A percentile compares a stretch with the other conserved stretches of the same genome.
Evolutionary conservation across 2,329 filamentous ascomycete genomes (phyloP).

Genomic region (Talaromyces sp.): DNA sequence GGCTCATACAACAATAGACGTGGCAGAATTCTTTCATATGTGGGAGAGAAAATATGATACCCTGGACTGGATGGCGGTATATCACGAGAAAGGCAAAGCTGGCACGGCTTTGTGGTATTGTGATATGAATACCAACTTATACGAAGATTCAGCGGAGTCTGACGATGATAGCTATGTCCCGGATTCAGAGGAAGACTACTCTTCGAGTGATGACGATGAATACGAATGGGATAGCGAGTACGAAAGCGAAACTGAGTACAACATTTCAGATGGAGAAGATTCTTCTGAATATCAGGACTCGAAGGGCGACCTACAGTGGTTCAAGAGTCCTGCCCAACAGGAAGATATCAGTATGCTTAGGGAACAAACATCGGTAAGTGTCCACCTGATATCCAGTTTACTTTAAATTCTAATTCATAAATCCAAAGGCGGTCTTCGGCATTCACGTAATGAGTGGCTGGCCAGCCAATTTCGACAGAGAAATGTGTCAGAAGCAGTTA

Average conservation of each 20-base stretch:
- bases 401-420: background rate
- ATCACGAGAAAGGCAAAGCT: background rate
- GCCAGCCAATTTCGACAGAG: constrained; percentile 1
- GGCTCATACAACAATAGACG: constrained; percentile 3
- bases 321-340: background rate
- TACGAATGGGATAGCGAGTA: constrained; percentile 11
- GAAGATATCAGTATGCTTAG: background rate
- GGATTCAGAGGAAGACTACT: background rate
- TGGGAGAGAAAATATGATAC: constrained; percentile 7
- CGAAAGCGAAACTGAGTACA: constrained; percentile 6
- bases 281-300: background rate
- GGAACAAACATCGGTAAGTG: background rate
- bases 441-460: constrained; percentile 7
- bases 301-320: background rate
- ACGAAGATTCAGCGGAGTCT: constrained; percentile 1
- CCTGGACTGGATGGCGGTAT: constrained; percentile 5
- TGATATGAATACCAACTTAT: background rate
- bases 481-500: constrained; percentile 5
- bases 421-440: background rate
- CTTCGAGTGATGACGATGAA: constrained; percentile 5
- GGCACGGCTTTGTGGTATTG: constrained; percentile 2
- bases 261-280: background rate
- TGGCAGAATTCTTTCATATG: background rate
- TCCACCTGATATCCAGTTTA: background rate
- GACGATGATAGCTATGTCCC: constrained; percentile 11